phyloP scores from a whole-genome alignment of 2,329 filamentous ascomycete species.

The Colletotrichum destructivum region DNA sequence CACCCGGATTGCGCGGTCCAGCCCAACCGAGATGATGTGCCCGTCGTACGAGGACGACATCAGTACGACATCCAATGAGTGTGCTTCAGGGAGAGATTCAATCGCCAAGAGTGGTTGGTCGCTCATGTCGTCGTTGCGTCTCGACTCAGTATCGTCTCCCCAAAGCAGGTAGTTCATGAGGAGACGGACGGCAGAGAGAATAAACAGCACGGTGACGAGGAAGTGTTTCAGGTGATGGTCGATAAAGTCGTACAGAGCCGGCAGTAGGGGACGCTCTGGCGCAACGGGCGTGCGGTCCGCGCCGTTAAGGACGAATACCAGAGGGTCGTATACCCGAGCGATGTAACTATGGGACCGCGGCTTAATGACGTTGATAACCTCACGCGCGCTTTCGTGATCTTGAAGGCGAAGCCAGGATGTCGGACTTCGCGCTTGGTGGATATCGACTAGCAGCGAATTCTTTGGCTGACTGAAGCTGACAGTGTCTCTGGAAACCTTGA shows the following conservation, averaged over 20 bases:
- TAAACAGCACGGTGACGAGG: conserved; percentile 72
- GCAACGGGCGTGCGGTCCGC: conserved; percentile 75
- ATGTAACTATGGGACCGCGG: conserved; percentile 80
- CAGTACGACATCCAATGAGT: conserved; percentile 78
- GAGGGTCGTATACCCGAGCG: conserved; percentile 81
- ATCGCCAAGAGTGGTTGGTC: conserved; percentile 70
- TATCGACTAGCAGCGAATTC: conserved; percentile 66
- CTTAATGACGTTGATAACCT: conserved; percentile 83
- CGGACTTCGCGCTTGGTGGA: conserved; percentile 83
- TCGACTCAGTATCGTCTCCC: conserved; percentile 69
- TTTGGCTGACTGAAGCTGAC: conserved; percentile 45
- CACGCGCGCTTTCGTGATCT: conserved; percentile 83
- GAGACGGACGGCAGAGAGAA: conserved; percentile 76
- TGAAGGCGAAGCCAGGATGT: conserved; percentile 83
- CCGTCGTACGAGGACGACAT: conserved; percentile 75
- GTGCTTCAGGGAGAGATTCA: conserved; percentile 73
- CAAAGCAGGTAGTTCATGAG: conserved; percentile 83
- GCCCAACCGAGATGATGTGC: conserved; percentile 76
- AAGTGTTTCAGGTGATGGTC: conserved; percentile 73
- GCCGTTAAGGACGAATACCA: conserved; percentile 79
- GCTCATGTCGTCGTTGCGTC: conserved; percentile 62
- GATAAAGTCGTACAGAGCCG: conserved; percentile 78
- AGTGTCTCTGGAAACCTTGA: conserved; percentile 49
- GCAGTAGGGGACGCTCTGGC: conserved; percentile 64
- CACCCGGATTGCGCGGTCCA: conserved; percentile 78